Evolutionary conservation across 2,329 filamentous ascomycete genomes (phyloP).

Genomic region (Scedosporium boydii): DNA sequence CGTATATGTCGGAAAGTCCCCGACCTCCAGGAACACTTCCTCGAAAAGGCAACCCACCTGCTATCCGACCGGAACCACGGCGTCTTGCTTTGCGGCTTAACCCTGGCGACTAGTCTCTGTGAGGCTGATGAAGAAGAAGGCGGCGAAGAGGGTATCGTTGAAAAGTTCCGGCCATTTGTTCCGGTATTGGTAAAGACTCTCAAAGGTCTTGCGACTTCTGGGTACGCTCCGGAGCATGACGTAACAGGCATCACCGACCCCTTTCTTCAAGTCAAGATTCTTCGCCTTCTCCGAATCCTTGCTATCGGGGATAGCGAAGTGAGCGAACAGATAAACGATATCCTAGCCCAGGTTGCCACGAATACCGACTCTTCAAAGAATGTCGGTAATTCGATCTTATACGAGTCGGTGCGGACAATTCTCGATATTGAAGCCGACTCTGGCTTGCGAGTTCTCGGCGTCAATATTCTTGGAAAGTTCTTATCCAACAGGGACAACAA

Average conservation of each 20-base stretch:
- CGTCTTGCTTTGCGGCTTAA: slow-evolving; percentile 85
- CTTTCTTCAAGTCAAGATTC: slow-evolving; percentile 93
- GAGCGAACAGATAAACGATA: slow-evolving; percentile 98
- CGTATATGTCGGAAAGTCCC: slow-evolving; percentile 96
- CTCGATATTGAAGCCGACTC: slow-evolving; percentile 97
- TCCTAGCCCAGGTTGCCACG: slow-evolving; percentile 91
- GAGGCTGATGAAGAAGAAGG: slow-evolving; percentile 90
- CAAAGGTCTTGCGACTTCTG: slow-evolving; percentile 86
- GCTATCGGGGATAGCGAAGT: slow-evolving; percentile 77
- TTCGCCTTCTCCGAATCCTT: slow-evolving; percentile 75
- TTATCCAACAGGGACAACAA: slow-evolving; percentile 98
- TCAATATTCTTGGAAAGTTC: slow-evolving; percentile 98
- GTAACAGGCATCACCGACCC: slow-evolving; percentile 97
- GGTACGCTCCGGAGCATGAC: slow-evolving; percentile 95
- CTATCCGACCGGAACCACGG: slow-evolving; percentile 92
- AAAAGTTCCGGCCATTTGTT: slow-evolving; percentile 83
- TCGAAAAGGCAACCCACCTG: slow-evolving; percentile 84
- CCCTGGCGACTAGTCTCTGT: slow-evolving; percentile 82
- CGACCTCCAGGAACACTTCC: slow-evolving; percentile 91
- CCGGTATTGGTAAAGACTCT: slow-evolving; percentile 79
- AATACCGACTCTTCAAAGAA: slow-evolving; percentile 99
- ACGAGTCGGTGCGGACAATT: slow-evolving; percentile 94
- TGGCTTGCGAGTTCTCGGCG: slow-evolving; percentile 82
- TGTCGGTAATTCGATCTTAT: slow-evolving; percentile 94
- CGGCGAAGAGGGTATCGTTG: slow-evolving; percentile 79